Conservation (phyloP, 2,329 filamentous ascomycete species). For the Hypoxylon sp. region DNA sequence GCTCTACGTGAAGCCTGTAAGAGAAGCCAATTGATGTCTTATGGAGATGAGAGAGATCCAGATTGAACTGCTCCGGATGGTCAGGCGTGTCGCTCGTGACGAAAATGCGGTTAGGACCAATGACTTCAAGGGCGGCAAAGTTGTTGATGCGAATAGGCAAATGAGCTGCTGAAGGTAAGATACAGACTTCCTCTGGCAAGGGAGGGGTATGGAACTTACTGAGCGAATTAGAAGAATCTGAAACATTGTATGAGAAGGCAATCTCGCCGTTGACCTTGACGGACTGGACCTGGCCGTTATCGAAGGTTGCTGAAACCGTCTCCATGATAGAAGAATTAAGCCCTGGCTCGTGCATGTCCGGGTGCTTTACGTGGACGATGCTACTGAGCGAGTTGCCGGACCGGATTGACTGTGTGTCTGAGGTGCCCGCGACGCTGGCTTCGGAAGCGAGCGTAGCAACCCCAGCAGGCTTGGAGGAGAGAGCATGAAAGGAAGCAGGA, state of each 20-base stretch:
- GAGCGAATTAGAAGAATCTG: conserved; percentile 61
- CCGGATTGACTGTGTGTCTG: conserved; percentile 91
- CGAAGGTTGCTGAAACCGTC: conserved; percentile 87
- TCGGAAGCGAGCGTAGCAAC: conserved; percentile 72
- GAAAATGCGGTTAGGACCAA: conserved; percentile 93
- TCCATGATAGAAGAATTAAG: conserved; percentile 92
- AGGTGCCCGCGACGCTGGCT: conserved; percentile 68
- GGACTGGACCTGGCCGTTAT: conserved; percentile 76
- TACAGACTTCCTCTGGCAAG: background rate
- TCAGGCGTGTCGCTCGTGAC: conserved; percentile 75
- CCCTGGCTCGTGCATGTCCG: conserved; percentile 82
- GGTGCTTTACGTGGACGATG: conserved; percentile 78
- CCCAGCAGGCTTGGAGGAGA: conserved; percentile 60
- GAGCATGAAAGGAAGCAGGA: conserved; percentile 55
- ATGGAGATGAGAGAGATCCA: conserved; percentile 79
- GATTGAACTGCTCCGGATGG: conserved; percentile 81
- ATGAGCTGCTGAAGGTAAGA: conserved; percentile 56
- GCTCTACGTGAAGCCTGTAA: conserved; percentile 85
- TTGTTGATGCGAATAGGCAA: conserved; percentile 88
- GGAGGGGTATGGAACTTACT: conserved; percentile 57
- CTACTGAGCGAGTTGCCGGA: conserved; percentile 85
- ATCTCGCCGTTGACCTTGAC: conserved; percentile 88
- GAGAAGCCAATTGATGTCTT: conserved; percentile 88
- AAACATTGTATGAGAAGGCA: conserved; percentile 82
- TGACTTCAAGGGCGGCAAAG: conserved; percentile 87